phyloP scores from a whole-genome alignment of 108 stramenopile species.

The Skeletonema costatum region DNA sequence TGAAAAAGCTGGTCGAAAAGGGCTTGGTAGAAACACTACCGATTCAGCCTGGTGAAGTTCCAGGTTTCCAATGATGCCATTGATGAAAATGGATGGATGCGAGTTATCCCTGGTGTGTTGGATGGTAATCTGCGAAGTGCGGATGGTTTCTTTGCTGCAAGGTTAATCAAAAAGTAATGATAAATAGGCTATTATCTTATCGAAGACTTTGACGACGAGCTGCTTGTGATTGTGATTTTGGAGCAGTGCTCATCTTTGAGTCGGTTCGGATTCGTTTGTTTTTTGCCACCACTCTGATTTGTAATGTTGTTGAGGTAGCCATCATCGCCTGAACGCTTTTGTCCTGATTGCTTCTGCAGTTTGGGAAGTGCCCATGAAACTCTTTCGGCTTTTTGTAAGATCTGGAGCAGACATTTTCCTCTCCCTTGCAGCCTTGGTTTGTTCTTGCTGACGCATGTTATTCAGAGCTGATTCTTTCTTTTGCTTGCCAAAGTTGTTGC shows the following conservation, averaged over 20 bases:
- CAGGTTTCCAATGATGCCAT: slow-evolving; percentile 83
- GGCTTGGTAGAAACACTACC: slow-evolving; percentile 57
- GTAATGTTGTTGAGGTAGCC: background rate
- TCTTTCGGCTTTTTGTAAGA: slow-evolving; percentile 14
- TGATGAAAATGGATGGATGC: slow-evolving; percentile 76
- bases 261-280: background rate
- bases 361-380: background rate
- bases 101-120: slow-evolving; percentile 72
- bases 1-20: slow-evolving; percentile 57
- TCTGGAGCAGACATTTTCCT: slow-evolving; percentile 34
- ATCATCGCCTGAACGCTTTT: background rate
- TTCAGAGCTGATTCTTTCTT: slow-evolving; percentile 17
- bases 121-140: slow-evolving; percentile 49
- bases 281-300: background rate
- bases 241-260: background rate
- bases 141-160: slow-evolving; percentile 87
- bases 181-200: background rate
- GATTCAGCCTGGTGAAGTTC: slow-evolving; percentile 66
- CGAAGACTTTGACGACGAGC: background rate
- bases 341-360: background rate
- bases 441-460: background rate
- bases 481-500: slow-evolving; percentile 39
- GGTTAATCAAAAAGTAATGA: slow-evolving; percentile 38
- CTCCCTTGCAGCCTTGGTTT: slow-evolving; percentile 7
- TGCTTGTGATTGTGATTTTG: background rate